Evolutionary conservation across 352 stramenopile species (phyloP), one percentile per base, ranked within the genome.

Genomic region (Phytopythium litorale): DNA sequence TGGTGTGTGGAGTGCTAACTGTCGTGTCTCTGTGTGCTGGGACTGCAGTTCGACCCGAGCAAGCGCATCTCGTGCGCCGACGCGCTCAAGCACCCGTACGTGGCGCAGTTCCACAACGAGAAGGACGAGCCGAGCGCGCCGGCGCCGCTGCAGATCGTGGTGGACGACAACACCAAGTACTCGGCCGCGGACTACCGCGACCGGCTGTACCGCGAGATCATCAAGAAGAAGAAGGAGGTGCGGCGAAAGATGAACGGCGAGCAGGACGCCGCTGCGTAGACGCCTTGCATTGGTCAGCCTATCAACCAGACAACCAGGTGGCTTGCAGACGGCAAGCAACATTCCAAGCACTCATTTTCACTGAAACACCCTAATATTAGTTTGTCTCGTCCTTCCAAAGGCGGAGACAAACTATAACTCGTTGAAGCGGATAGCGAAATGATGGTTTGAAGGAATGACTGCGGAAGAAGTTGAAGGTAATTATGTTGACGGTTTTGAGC

Each of bases 81-180:
- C 28, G 88, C 93, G 15, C 74, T 99, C 63, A 89, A 92, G 63
- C 94, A 99, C 63, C 78, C 92, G 42, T 99, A 97, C 71, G 89
- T 98, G 42, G 79, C 88, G 21, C 89, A 98, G 65, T 98, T 99
- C 71, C 95, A 98, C 75, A 96, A 98, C 62, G 82, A 93, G n/a
- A 96, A 98, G 68, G 87, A 98, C 58, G 96, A 99, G 61, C 81
- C 87, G 25, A 80, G 74, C 48, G 85, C 85, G 2, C 78, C 81
- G 0, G 85, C 66, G 21, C 76, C 79, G 45, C 71, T 87, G 49
- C 79, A 92, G 63, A 97, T 98, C 60, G 81, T 95, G 21, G 84
- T 98, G 48, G 88, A 98, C 66, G 94, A 98, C 79, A 98, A 98
- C 70, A 97, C 91, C 62, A 98, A 98, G 73, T 94, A 97, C 64